phyloP scores from a whole-genome alignment of 2,329 filamentous ascomycete species.

The Fusarium guadeloupense region DNA sequence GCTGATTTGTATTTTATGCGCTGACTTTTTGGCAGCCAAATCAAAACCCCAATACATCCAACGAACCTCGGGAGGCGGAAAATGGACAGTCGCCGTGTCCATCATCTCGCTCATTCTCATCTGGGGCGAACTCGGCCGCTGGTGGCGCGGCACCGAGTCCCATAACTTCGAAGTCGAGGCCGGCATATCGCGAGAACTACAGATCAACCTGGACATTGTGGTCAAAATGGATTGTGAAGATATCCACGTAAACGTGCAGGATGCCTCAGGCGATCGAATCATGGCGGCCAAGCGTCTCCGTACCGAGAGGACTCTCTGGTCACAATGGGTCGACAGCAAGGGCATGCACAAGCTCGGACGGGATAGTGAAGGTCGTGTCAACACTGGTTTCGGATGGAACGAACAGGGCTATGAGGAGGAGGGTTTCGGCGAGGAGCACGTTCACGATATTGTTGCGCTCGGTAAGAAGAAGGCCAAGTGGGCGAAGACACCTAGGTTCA shows the following conservation, averaged over 20 bases:
- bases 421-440: constrained; percentile 81
- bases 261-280: constrained; percentile 91
- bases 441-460: constrained; percentile 87
- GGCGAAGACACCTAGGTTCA: constrained; percentile 78
- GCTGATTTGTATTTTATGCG: background rate
- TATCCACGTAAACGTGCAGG: constrained; percentile 96
- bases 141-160: constrained; percentile 84
- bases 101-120: constrained; percentile 78
- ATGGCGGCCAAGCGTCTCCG: constrained; percentile 78
- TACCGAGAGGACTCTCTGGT: constrained; percentile 82
- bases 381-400: constrained; percentile 62
- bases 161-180: constrained; percentile 96
- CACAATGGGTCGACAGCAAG: constrained; percentile 78
- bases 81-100: constrained; percentile 89
- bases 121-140: constrained; percentile 79
- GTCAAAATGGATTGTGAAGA: constrained; percentile 87
- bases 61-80: constrained; percentile 84
- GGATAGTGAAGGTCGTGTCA: constrained; percentile 63
- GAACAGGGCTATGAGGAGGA: constrained; percentile 62
- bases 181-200: constrained; percentile 84
- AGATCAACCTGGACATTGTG: constrained; percentile 96
- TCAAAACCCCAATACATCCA: constrained; percentile 93
- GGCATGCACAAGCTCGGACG: constrained; percentile 69
- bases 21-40: constrained; percentile 72
- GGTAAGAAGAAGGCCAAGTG: constrained; percentile 70